Evolutionary conservation across 129 eudicot genomes (phyloP).

Genomic region (Helichrysum umbraculigerum): DNA sequence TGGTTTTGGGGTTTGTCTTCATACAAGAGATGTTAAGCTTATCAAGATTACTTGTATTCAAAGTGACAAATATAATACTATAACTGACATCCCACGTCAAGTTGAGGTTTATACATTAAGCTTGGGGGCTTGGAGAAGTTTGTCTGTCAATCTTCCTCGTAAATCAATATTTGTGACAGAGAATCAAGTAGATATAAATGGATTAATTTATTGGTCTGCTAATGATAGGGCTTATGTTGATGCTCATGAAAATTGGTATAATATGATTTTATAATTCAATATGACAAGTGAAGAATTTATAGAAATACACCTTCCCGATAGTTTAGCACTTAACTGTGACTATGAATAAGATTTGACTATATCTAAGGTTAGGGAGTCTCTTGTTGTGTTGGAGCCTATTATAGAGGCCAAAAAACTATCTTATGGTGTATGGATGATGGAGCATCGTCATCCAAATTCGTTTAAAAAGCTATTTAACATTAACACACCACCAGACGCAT

Average conservation of each 20-base stretch:
- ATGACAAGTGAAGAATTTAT: constrained; percentile 1
- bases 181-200: not conserved
- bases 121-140: not conserved
- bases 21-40: not conserved
- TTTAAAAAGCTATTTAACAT: not conserved
- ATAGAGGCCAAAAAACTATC: not conserved
- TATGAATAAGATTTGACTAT: not conserved
- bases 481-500: not conserved
- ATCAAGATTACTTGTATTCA: not conserved
- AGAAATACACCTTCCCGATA: not conserved
- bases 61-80: not conserved
- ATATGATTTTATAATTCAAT: not conserved
- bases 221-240: not conserved
- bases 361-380: not conserved
- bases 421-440: constrained; percentile 5
- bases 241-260: not conserved
- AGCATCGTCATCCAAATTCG: not conserved
- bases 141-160: not conserved
- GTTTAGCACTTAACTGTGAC: not conserved
- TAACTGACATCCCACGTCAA: not conserved
- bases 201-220: not conserved
- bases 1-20: constrained; percentile 5
- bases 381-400: not conserved
- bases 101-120: not conserved
- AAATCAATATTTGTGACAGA: not conserved